Conservation (phyloP, 108 stramenopile genomes). For the Skeletonema menzelii region DNA sequence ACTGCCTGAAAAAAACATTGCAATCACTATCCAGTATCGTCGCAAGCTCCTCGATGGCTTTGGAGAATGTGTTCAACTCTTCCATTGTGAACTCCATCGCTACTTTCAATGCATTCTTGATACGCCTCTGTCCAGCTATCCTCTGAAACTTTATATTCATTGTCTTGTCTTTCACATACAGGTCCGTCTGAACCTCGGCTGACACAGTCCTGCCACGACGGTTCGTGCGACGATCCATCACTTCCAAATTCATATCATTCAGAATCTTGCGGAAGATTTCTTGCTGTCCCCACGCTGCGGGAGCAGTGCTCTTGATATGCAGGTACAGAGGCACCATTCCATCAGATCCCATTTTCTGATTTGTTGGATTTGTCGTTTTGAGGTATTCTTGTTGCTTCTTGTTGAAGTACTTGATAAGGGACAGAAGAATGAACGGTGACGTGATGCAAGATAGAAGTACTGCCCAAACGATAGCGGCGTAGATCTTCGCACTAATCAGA, state of each 20-base stretch:
- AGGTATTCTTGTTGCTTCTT: constrained; percentile 19
- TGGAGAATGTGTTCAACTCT: not conserved
- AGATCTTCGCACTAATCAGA: constrained; percentile 32
- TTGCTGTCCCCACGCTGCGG: constrained; percentile 40
- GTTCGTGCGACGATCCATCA: constrained; percentile 43
- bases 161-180: constrained; percentile 3
- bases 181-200: constrained; percentile 22
- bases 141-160: constrained; percentile 2
- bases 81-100: not conserved
- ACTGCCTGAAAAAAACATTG: not conserved
- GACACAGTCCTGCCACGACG: constrained; percentile 9
- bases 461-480: constrained; percentile 47
- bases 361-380: constrained; percentile 21
- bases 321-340: constrained; percentile 38
- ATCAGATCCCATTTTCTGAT: constrained; percentile 17
- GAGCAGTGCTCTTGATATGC: constrained; percentile 36
- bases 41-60: not conserved
- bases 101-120: not conserved
- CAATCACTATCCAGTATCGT: not conserved
- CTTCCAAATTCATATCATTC: constrained; percentile 34
- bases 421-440: constrained; percentile 37
- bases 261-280: constrained; percentile 31
- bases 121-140: not conserved
- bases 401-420: constrained; percentile 51
- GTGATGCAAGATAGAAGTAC: constrained; percentile 40